Evolutionary conservation across 2,329 filamentous ascomycete genomes (phyloP).

Genomic region (Macrophomina phaseolina): DNA sequence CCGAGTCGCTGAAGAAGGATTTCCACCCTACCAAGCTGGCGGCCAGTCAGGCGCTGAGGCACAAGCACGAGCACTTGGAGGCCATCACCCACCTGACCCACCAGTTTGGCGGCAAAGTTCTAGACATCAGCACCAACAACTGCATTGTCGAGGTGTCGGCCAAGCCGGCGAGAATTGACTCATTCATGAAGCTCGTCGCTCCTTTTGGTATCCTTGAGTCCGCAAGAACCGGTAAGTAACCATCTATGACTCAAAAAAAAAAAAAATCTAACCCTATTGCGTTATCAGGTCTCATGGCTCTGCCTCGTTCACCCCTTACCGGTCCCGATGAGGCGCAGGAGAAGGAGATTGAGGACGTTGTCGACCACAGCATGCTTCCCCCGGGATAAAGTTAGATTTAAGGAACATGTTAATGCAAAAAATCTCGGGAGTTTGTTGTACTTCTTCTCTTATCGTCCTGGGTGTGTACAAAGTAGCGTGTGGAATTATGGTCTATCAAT

Average conservation of each 20-base stretch:
- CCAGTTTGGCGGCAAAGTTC: slow-evolving; percentile 95
- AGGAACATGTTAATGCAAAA: slow-evolving; percentile 13
- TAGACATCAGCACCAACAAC: slow-evolving; percentile 98
- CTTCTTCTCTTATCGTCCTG: not conserved
- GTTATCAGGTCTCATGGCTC: slow-evolving; percentile 80
- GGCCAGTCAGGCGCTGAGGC: slow-evolving; percentile 84
- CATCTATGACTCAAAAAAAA: slow-evolving; percentile 5
- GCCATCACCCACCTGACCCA: slow-evolving; percentile 96
- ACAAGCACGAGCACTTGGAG: slow-evolving; percentile 97
- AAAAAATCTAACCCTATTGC: slow-evolving; percentile 24
- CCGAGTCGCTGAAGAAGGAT: slow-evolving; percentile 59
- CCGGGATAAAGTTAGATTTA: slow-evolving; percentile 69
- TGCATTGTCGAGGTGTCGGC: slow-evolving; percentile 97
- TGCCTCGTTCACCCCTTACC: slow-evolving; percentile 88
- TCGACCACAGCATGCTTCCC: slow-evolving; percentile 91
- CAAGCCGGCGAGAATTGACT: slow-evolving; percentile 92
- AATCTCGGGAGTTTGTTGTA: slow-evolving; percentile 13
- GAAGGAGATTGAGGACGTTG: slow-evolving; percentile 92
- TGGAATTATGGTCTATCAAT: slow-evolving; percentile 14
- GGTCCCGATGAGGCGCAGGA: slow-evolving; percentile 73
- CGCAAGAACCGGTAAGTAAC: slow-evolving; percentile 73
- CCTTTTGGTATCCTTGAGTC: slow-evolving; percentile 98
- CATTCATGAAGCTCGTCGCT: slow-evolving; percentile 92
- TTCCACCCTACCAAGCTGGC: slow-evolving; percentile 91
- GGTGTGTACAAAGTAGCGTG: slow-evolving; percentile 16